Percentiles rank a stretch among this genome's conserved stretches.
Conservation (phyloP, 768 basidiomycete species). For the Royoungia palumana region DNA sequence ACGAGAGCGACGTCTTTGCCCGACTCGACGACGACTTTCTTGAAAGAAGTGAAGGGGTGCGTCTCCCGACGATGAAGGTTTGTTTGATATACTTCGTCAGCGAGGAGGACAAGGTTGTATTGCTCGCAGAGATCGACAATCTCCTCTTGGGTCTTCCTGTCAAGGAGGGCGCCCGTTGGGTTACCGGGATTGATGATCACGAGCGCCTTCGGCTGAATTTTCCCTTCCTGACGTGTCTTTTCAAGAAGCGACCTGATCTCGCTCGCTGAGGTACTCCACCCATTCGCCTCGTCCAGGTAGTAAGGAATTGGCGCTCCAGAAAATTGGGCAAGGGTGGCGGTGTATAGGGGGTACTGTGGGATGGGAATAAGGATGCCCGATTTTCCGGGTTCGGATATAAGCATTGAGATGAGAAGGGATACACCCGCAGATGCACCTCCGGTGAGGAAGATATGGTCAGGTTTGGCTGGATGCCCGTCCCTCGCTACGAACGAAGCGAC, state of each 20-base stretch:
- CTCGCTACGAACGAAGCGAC: conserved; percentile 53
- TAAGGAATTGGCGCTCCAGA: conserved; percentile 83
- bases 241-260: conserved; percentile 67
- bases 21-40: conserved; percentile 78
- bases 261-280: conserved; percentile 76
- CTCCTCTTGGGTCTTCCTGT: conserved; percentile 62
- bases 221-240: conserved; percentile 59
- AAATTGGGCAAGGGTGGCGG: conserved; percentile 86
- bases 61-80: conserved; percentile 73
- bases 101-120: conserved; percentile 82
- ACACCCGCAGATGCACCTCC: conserved; percentile 94
- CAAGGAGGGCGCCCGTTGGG: conserved; percentile 87
- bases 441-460: conserved; percentile 89
- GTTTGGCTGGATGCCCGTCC: conserved; percentile 82
- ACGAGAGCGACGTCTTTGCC: conserved; percentile 66
- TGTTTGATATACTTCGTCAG: conserved; percentile 97
- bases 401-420: conserved; percentile 77
- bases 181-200: conserved; percentile 99
- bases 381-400: conserved; percentile 57
- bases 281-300: conserved; percentile 77
- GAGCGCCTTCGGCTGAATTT: conserved; percentile 66
- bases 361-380: conserved; percentile 92
- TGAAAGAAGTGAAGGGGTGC: conserved; percentile 90
- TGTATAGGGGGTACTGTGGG: conserved; percentile 97
- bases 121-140: conserved; percentile 85